Evolutionary conservation across 179 eudicot genomes (phyloP).

Genomic region (Gypsophila paniculata): DNA sequence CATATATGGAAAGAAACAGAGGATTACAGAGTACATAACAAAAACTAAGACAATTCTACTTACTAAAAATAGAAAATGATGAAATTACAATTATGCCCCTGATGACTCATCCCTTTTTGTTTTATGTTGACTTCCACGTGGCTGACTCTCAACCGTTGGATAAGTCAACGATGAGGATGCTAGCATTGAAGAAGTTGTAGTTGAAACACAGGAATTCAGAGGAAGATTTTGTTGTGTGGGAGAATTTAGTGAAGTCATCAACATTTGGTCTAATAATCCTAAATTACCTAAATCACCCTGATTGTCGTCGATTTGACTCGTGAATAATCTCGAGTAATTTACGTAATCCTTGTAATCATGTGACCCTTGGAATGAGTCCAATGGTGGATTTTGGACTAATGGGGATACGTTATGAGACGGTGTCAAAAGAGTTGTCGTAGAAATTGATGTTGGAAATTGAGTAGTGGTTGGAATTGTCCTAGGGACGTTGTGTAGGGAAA

Average conservation of each 20-base stretch:
- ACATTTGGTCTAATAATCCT: slow-evolving; percentile 33
- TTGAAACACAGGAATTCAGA: slow-evolving; percentile 27
- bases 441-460: slow-evolving; percentile 19
- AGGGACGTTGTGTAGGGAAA: slow-evolving; percentile 21
- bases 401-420: not conserved
- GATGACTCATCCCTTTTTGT: slow-evolving; percentile 9
- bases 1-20: slow-evolving; percentile 12
- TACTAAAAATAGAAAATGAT: not conserved
- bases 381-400: slow-evolving; percentile 17
- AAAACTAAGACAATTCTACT: not conserved
- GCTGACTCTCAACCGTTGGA: slow-evolving; percentile 15
- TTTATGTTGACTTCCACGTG: slow-evolving; percentile 28
- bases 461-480: slow-evolving; percentile 20
- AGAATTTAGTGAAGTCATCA: slow-evolving; percentile 29
- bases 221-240: slow-evolving; percentile 13
- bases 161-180: not conserved
- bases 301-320: slow-evolving; percentile 11
- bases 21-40: slow-evolving; percentile 19
- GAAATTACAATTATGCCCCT: slow-evolving; percentile 16
- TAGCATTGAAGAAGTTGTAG: slow-evolving; percentile 18
- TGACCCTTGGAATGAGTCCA: slow-evolving; percentile 18
- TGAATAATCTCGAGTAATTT: slow-evolving; percentile 28
- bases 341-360: slow-evolving; percentile 26
- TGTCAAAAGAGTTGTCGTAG: slow-evolving; percentile 26
- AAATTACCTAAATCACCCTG: slow-evolving; percentile 13